Evolutionary conservation across 768 basidiomycete genomes (phyloP), one percentile per base, ranked within the genome.

Genomic region (Trametes maxima): DNA sequence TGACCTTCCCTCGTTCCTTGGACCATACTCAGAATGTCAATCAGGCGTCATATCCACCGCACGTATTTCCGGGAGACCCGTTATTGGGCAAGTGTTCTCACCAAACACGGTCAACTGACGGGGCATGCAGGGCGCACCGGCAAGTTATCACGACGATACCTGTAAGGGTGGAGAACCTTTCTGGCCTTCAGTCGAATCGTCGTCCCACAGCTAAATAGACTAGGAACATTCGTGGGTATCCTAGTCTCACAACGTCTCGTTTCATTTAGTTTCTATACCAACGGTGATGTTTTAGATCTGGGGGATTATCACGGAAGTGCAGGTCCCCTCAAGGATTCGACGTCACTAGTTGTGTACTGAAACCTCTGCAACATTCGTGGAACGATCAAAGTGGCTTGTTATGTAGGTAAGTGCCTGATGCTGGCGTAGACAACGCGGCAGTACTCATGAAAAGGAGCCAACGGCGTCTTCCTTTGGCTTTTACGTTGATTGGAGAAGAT

Each of bases 1-100:
- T 7, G 8, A 10, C 2, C 8, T 12, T 40, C 57, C 57, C 57
- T 22, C 42, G 57, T 50, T 58, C 57, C 48, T 58, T 44, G 46
- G 21, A 7, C 45, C 12, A 19, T 37, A 6, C 35, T 17, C 21
- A 35, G 28, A 19, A 43, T 36, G 57, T 5, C 57, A 51, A 43
- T 51, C 39, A n/a, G 22, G 40, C 48, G 57, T 36, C 33, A 51
- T 50, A 49, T n/a, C 33, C 10, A 24, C 24, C 37, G 25, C 1
- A 8, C 16, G 24, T 28, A 40, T 25, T 17, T 21, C 49, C 35
- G 49, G 36, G 17, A 3, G 3, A n/a, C 49, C 35, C 36, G 24
- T 36, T 36, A 3, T 6, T n/a, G 33, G 17, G 33, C 35, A 21
- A 50, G 13, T 10, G 11, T 35, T 50, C 49, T 36, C 49, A 50